Base-by-base conservation (phyloP, 352 stramenopile genomes). In the Globisporangium sylvaticum region DNA sequence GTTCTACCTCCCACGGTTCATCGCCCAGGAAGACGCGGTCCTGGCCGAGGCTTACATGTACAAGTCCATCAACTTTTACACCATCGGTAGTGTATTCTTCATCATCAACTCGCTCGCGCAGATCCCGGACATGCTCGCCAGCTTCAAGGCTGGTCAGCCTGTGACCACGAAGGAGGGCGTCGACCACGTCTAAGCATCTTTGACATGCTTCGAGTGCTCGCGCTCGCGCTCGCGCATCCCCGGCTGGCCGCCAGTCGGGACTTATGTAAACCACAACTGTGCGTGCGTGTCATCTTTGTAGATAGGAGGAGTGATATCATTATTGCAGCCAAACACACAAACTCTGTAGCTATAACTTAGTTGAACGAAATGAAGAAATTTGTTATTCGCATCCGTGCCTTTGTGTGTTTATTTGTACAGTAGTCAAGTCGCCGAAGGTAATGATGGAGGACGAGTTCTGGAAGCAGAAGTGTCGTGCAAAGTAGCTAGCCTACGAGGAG, bases 1-100 rank as follows among this genome's bases (percentile, higher is more conserved):
- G 71, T 94, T 80, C 79, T 94, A 92, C 78, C 82, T 94, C 6
- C 87, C 87, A 60, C 69, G 72, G 55, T 94, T 87, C 66, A 90
- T 92, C 46, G 81, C 80, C 22, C 71, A 70, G 44, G 76, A 90
- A 27, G 83, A 90, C 64, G 64, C 77, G 3, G 68, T 68, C 15
- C 37, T 69, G 25, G 73, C 80, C 25, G 83, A 76, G 39, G 64
- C 83, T 71, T 89, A 90, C 76, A 88, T 89, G 79, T 87, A 91
- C 79, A 78, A 80, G 65, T 77, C 81, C 48, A 90, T 91, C 67
- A 88, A 83, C 50, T 87, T 77, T 70, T 94, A 90, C 71, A 80
- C 86, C 20, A 68, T 86, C 42, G 87, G 87, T 14, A 90, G 81
- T 73, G 71, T 90, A 1, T 90, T 91, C 68, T 94, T 94, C 72